Evolutionary conservation across 495 filamentous ascomycete genomes (phyloP).

Genomic region (Penicillium cataractarum): DNA sequence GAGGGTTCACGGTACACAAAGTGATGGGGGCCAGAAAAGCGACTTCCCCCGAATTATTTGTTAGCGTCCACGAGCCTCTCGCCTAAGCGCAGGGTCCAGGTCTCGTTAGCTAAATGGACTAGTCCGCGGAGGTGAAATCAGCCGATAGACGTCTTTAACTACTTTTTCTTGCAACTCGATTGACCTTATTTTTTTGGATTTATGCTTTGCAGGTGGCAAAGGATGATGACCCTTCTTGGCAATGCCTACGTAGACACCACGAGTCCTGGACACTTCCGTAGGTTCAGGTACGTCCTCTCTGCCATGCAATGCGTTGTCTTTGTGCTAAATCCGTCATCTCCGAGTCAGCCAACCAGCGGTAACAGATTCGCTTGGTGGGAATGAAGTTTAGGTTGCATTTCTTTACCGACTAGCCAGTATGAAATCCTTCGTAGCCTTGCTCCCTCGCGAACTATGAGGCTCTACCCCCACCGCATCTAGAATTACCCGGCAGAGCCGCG

Average conservation of each 20-base stretch:
- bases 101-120: background rate
- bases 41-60: background rate
- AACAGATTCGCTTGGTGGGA: background rate
- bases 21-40: constrained; percentile 3
- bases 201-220: constrained; percentile 3
- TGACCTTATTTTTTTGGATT: background rate
- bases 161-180: background rate
- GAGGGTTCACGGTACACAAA: background rate
- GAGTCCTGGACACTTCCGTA: background rate
- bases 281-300: background rate
- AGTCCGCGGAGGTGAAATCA: background rate
- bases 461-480: constrained; percentile 5
- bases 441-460: background rate
- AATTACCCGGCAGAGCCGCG: constrained; percentile 3
- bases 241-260: constrained; percentile 9
- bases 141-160: background rate
- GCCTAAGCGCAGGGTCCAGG: constrained; percentile 5
- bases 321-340: background rate
- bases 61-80: constrained; percentile 5
- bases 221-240: background rate
- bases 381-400: background rate
- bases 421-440: background rate
- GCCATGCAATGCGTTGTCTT: background rate
- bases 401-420: background rate
- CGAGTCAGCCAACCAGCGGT: background rate